phyloP scores from a whole-genome alignment of 352 stramenopile species.

The Hyaloperonospora arabidopsidis region DNA sequence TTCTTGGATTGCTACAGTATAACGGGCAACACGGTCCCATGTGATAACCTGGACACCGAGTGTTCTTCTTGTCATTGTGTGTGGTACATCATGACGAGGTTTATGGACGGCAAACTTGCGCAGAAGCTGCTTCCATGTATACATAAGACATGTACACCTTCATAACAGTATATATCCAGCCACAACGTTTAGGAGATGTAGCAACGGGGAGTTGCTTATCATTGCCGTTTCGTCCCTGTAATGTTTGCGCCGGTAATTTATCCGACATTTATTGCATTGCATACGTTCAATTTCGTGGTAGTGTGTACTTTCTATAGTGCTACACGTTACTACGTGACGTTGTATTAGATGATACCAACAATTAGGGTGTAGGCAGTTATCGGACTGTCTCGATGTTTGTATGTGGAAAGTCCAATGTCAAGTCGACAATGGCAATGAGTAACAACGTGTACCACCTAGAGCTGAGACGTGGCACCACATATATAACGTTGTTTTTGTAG shows the following conservation, averaged over 20 bases:
- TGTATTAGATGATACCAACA: slow-evolving; percentile 47
- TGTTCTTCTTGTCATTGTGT: slow-evolving; percentile 31
- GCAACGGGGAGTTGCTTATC: slow-evolving; percentile 34
- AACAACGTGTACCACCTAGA: slow-evolving; percentile 54
- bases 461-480: slow-evolving; percentile 30
- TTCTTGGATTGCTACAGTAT: slow-evolving; percentile 51
- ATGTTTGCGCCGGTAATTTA: slow-evolving; percentile 40
- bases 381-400: slow-evolving; percentile 39
- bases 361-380: slow-evolving; percentile 58
- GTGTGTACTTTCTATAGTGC: slow-evolving; percentile 36
- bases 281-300: slow-evolving; percentile 43
- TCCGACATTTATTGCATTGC: slow-evolving; percentile 48
- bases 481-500: too few species aligned
- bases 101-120: slow-evolving; percentile 38
- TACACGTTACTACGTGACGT: slow-evolving; percentile 65
- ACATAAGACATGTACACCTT: slow-evolving; percentile 26
- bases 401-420: slow-evolving; percentile 32
- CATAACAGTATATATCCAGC: slow-evolving; percentile 40
- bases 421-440: slow-evolving; percentile 32
- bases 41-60: slow-evolving; percentile 50
- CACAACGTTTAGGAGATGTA: slow-evolving; percentile 55
- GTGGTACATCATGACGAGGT: slow-evolving; percentile 49
- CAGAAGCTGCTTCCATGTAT: slow-evolving; percentile 55
- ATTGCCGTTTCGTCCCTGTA: slow-evolving; percentile 45
- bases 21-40: slow-evolving; percentile 54